phyloP scores from a whole-genome alignment of 2,329 filamentous ascomycete species.

The Fusarium marasasianum region DNA sequence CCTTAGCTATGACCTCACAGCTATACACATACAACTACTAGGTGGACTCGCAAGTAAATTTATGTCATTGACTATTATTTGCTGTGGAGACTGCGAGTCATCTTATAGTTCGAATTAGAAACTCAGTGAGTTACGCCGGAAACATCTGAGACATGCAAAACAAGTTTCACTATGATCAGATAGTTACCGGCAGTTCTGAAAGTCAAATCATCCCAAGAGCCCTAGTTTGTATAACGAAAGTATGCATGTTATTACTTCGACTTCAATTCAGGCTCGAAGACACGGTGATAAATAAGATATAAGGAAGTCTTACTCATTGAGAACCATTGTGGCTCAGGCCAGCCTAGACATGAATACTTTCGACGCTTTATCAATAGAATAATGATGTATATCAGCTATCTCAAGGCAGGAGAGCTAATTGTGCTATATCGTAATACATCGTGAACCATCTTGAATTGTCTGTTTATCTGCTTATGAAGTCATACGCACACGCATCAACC shows the following conservation, averaged over 20 bases:
- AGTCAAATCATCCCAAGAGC: no score
- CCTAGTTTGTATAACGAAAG: not conserved
- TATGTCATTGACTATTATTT: not conserved
- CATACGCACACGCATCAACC: not conserved
- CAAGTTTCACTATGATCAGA: not conserved
- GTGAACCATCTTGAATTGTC: not conserved
- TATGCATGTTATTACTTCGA: not conserved
- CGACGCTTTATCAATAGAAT: not conserved
- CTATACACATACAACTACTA: no score
- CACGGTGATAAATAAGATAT: not conserved
- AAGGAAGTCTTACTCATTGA: not conserved
- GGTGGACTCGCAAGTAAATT: not conserved
- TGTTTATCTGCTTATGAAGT: not conserved
- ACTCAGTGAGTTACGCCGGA: not conserved
- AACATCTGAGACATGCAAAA: not conserved
- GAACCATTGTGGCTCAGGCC: not conserved
- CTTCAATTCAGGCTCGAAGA: not conserved
- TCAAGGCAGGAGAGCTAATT: not conserved
- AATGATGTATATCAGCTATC: not conserved
- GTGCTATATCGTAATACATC: not conserved
- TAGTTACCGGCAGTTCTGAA: not conserved
- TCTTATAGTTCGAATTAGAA: not conserved
- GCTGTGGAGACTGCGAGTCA: not conserved
- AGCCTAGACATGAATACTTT: not conserved
- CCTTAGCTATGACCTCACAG: not conserved